Evolutionary conservation across 2,329 filamentous ascomycete genomes (phyloP).

Genomic region (Fusarium sulawesiense): DNA sequence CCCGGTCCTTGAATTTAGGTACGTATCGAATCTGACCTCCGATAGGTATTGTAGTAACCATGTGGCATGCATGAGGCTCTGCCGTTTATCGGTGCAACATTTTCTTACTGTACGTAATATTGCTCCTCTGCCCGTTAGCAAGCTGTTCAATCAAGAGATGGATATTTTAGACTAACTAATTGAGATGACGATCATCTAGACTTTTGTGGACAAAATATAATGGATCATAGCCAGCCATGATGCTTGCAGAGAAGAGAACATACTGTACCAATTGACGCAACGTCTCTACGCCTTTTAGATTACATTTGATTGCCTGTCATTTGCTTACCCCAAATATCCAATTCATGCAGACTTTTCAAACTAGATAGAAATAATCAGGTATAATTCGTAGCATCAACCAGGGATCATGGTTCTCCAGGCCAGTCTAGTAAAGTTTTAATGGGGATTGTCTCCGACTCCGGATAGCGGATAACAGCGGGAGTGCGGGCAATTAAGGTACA

Average conservation of each 20-base stretch:
- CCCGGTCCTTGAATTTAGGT: neutral
- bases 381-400: neutral
- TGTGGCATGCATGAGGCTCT: neutral
- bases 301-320: neutral
- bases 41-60: neutral
- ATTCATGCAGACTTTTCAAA: neutral
- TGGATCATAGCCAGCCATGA: neutral
- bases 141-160: neutral
- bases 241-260: neutral
- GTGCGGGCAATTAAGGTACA: slow-evolving; percentile 10
- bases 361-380: neutral
- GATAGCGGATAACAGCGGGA: slow-evolving; percentile 22
- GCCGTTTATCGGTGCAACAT: slow-evolving; percentile 9
- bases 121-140: neutral
- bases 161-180: neutral
- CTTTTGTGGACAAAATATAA: neutral
- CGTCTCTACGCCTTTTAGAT: neutral
- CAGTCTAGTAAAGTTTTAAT: neutral
- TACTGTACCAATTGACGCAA: neutral
- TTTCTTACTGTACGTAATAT: neutral
- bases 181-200: neutral
- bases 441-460: slow-evolving; percentile 20
- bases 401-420: slow-evolving; percentile 10
- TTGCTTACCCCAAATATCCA: neutral
- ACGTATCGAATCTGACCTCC: neutral